Evolutionary conservation across 1,139 yeast species (phyloP), one percentile per base, ranked within the genome.

Genomic region (Hansenula lynferdii): DNA sequence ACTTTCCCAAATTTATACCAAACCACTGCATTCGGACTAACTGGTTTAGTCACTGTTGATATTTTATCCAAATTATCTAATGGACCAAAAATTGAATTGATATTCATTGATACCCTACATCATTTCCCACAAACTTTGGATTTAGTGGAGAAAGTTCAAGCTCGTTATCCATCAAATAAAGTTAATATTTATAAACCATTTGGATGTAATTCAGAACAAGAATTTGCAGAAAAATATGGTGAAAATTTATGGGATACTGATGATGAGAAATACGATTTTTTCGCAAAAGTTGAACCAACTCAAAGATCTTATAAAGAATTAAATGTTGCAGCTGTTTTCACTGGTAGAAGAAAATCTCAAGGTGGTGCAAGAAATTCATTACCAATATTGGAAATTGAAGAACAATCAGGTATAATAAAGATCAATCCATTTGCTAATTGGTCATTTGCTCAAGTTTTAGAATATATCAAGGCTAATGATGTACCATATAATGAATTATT

Each of bases 11-110:
- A 78, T 27, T 67, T 92, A 25, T 89, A 62, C 57, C 98, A 92
- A 61, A 89, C 96, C 3, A 87, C 97, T 0, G 97, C 97, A 2
- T 87, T 90, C 62, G 98, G 98, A 0, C 70, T 92, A 31, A 85
- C 96, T 1, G 98, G 98, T 0, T 65, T 90, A 42, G 96, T 84
- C 19, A 89, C 92, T 12, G 69, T 86, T 26, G 97, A 90, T 58
- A 84, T 90, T 74, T 65, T 90, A 30, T 71, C 85, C n/a, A 78
- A 79, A 55, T 51, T 81, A 38, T 57, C 29, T 41, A 56, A 12
- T 70, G 72, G 49, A 71, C 32, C 40, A 8, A 27, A 80, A 1
- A 71, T 86, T 10, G 95, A 89, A 42, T 69, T 90, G 42, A 83
- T 92, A 5, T 92, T 90, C 56, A 70, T 90, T 34, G 97, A 92